Percentiles rank a stretch among this genome's conserved stretches.
phyloP scores from a whole-genome alignment of 768 basidiomycete genomes.

The Ephemerocybe angulata region DNA sequence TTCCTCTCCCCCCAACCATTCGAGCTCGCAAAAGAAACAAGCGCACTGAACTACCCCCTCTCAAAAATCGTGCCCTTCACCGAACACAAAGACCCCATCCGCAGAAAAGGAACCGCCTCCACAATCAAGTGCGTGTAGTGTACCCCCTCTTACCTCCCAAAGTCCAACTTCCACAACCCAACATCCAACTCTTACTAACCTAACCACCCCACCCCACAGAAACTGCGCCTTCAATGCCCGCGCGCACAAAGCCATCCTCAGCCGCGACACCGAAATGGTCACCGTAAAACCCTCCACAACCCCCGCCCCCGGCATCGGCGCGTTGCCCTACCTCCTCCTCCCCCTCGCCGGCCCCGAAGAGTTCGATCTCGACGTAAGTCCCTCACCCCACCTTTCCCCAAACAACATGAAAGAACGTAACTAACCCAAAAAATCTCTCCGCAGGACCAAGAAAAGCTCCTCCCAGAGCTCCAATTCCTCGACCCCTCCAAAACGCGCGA shows the following conservation, averaged over 20 bases:
- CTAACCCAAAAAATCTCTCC: background rate
- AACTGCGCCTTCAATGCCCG: slow-evolving; percentile 73
- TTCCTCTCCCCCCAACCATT: slow-evolving; percentile 68
- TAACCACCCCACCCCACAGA: slow-evolving; percentile 45
- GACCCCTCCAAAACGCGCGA: slow-evolving; percentile 84
- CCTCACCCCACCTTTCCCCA: background rate
- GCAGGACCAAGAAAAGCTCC: slow-evolving; percentile 89
- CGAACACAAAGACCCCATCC: slow-evolving; percentile 82
- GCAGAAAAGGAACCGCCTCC: slow-evolving; percentile 83
- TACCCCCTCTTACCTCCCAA: background rate
- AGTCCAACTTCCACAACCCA: too few species aligned
- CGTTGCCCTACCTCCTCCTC: slow-evolving; percentile 79
- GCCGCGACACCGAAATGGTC: slow-evolving; percentile 55
- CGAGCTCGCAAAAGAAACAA: slow-evolving; percentile 32
- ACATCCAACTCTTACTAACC: too few species aligned
- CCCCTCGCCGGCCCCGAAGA: slow-evolving; percentile 96
- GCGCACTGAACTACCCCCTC: slow-evolving; percentile 70
- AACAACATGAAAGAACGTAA: background rate
- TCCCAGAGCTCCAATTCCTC: slow-evolving; percentile 80
- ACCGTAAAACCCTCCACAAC: slow-evolving; percentile 55
- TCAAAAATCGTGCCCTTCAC: slow-evolving; percentile 82
- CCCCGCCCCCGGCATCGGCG: slow-evolving; percentile 73
- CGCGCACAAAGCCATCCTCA: slow-evolving; percentile 69
- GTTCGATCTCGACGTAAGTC: slow-evolving; percentile 76
- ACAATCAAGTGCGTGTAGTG: slow-evolving; percentile 68